These are phyloP conservation scores for Cutaneotrichosporon mucoides DNA, from an alignment of 1,284 basidiomycete genomes.

Conservation along the genomic window DNA sequence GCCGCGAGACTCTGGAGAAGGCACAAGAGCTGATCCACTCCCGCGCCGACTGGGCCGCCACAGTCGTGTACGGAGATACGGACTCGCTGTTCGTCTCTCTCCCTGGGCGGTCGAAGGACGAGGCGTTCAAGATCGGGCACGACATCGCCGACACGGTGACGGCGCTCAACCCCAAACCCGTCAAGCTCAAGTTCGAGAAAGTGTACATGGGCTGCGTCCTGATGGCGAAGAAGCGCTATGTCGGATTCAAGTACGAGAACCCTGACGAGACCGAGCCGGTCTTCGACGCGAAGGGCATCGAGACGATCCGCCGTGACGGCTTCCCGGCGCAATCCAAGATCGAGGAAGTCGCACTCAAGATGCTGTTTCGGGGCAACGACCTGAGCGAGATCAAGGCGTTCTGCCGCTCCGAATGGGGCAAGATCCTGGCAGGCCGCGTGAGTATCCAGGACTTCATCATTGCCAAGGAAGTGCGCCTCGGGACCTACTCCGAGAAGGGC, in stretches of 20 bases:
- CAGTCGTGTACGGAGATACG: constrained; percentile 97
- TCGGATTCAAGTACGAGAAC: constrained; percentile 89
- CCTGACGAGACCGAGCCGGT: constrained; percentile 70
- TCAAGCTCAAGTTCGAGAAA: constrained; percentile 98
- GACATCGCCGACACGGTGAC: constrained; percentile 89
- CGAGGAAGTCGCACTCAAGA: constrained; percentile 81
- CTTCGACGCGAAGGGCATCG: constrained; percentile 97
- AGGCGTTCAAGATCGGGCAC: constrained; percentile 87
- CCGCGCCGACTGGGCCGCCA: constrained; percentile 77
- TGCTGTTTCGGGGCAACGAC: constrained; percentile 83
- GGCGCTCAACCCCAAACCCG: constrained; percentile 76
- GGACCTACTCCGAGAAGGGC: constrained; percentile 83
- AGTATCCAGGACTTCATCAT: constrained; percentile 89
- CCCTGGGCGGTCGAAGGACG: constrained; percentile 80
- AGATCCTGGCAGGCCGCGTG: constrained; percentile 72
- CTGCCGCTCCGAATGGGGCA: constrained; percentile 78
- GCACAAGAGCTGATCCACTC: constrained; percentile 78
- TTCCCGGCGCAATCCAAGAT: constrained; percentile 84
- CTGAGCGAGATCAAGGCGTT: constrained; percentile 85
- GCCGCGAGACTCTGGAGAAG: constrained; percentile 91
- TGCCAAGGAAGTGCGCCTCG: constrained; percentile 88
- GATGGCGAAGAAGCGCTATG: constrained; percentile 94
- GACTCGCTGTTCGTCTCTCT: constrained; percentile 92
- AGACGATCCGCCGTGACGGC: constrained; percentile 89
- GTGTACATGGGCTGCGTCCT: constrained; percentile 91